Evolutionary conservation across 352 stramenopile species (phyloP).

Genomic region (Globisporangium alternatum): DNA sequence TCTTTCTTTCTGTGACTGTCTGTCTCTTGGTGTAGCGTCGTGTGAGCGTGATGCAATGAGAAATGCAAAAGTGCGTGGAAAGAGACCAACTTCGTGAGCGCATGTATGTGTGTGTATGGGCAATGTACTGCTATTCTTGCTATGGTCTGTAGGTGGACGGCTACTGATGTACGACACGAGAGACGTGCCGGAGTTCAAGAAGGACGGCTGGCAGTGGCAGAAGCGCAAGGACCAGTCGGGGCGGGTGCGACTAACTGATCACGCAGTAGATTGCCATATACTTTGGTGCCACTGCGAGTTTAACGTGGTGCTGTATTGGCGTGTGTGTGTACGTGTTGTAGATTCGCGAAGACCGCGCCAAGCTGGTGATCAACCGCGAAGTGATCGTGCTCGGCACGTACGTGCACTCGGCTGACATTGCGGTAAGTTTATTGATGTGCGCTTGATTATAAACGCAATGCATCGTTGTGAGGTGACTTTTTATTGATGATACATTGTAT

Average conservation of each 20-base stretch:
- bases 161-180: conserved; percentile 70
- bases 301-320: background rate
- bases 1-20: background rate
- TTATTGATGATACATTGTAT: background rate
- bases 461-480: background rate
- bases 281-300: background rate
- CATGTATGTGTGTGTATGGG: background rate
- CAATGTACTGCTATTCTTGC: background rate
- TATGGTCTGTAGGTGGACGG: conserved; percentile 41
- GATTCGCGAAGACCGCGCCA: conserved; percentile 80
- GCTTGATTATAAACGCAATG: background rate
- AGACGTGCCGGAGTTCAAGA: conserved; percentile 75
- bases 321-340: conserved; percentile 12
- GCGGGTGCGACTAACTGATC: conserved; percentile 27
- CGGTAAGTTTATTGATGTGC: conserved; percentile 27
- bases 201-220: conserved; percentile 84
- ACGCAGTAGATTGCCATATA: background rate
- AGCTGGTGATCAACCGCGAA: conserved; percentile 82
- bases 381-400: conserved; percentile 81
- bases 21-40: conserved; percentile 1
- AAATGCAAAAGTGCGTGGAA: background rate
- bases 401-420: conserved; percentile 73
- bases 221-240: conserved; percentile 83
- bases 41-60: background rate
- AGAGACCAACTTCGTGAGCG: conserved; percentile 5